Evolutionary conservation across 2,329 filamentous ascomycete species (phyloP).

Genomic region (Hortaea werneckii): DNA sequence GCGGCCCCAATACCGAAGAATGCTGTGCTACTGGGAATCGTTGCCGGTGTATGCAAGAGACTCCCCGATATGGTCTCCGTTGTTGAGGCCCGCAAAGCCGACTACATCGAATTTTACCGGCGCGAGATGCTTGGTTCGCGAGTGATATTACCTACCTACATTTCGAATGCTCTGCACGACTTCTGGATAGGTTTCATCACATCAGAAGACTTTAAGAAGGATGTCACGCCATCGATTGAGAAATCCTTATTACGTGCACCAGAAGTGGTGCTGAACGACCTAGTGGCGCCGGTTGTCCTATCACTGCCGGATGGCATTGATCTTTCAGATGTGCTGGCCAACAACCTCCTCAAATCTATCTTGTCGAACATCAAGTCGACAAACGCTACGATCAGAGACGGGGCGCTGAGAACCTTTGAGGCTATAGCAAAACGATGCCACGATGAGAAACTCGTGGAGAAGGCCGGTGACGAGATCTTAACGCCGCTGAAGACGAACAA

Average conservation of each 20-base stretch:
- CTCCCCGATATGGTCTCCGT: slow-evolving; percentile 52
- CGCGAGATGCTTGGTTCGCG: slow-evolving; percentile 79
- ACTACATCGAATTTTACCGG: slow-evolving; percentile 72
- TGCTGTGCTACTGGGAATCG: slow-evolving; percentile 68
- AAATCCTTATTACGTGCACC: slow-evolving; percentile 82
- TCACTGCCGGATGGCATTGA: slow-evolving; percentile 64
- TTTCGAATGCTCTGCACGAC: slow-evolving; percentile 63
- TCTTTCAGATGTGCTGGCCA: slow-evolving; percentile 61
- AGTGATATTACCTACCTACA: slow-evolving; percentile 56
- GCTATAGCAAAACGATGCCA: slow-evolving; percentile 54
- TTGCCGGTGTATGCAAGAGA: slow-evolving; percentile 77
- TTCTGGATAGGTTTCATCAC: slow-evolving; percentile 73
- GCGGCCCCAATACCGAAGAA: slow-evolving; percentile 56
- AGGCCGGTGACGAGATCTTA: slow-evolving; percentile 68
- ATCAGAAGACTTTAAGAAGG: slow-evolving; percentile 61
- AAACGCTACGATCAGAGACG: slow-evolving; percentile 65
- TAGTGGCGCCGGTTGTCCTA: slow-evolving; percentile 62
- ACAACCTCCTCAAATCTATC: slow-evolving; percentile 72
- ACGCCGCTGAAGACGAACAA: slow-evolving; percentile 74
- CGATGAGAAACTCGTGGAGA: slow-evolving; percentile 50
- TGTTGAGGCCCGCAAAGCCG: slow-evolving; percentile 56
- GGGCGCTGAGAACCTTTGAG: slow-evolving; percentile 64
- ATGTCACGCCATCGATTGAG: slow-evolving; percentile 72
- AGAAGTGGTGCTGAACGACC: slow-evolving; percentile 73
- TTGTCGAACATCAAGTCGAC: slow-evolving; percentile 88